These are phyloP conservation scores for Mrakia blollopis DNA, from an alignment of 768 basidiomycete genomes.

Conservation along the genomic window DNA sequence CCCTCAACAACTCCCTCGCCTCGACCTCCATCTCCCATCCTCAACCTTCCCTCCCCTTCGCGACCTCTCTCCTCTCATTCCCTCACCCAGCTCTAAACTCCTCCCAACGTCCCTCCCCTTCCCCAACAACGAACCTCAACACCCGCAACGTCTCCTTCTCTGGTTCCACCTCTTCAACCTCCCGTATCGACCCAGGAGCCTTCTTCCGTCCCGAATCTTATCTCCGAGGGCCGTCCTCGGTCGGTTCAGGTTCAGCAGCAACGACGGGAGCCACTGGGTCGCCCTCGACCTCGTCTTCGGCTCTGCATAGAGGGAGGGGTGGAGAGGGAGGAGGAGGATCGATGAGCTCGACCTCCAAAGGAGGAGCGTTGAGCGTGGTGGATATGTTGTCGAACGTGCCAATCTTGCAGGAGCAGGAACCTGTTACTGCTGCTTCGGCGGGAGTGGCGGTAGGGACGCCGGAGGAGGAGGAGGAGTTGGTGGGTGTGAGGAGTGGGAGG, in stretches of 20 bases:
- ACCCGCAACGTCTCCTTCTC: neutral
- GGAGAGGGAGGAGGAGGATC: neutral
- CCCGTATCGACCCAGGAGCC: neutral
- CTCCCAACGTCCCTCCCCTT: too few species aligned
- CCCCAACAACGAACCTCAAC: neutral
- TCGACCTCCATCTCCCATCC: neutral
- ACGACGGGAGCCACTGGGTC: neutral
- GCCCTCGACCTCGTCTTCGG: neutral
- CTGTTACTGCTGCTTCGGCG: too few species aligned
- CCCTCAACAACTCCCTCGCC: neutral
- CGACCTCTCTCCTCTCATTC: neutral
- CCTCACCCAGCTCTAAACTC: neutral
- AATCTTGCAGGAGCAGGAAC: neutral
- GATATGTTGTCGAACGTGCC: neutral
- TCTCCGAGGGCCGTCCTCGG: neutral
- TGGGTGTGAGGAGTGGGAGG: neutral
- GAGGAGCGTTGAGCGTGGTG: neutral
- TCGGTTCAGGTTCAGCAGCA: neutral
- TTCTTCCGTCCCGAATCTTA: slow-evolving; percentile 1
- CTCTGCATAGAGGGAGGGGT: neutral
- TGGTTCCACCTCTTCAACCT: too few species aligned
- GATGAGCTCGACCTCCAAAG: neutral
- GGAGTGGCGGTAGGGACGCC: neutral
- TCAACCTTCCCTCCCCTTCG: neutral
- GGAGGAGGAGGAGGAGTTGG: neutral